These are phyloP conservation scores for Kodamaea sp. DNA, from an alignment of 1,139 yeast genomes.

Conservation along the genomic window DNA sequence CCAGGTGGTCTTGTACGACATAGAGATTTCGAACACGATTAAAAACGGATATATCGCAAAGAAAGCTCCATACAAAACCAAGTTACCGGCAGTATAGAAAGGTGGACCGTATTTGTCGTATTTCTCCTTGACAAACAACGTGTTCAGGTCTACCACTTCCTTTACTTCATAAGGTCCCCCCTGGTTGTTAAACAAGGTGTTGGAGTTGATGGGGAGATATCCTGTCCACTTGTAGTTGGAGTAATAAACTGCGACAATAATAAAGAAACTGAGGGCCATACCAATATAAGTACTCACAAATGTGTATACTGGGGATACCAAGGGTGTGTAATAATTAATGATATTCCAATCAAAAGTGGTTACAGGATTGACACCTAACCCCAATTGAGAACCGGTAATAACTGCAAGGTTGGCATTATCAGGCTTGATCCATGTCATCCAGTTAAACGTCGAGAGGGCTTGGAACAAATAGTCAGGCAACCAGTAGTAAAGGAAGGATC, in stretches of 20 bases:
- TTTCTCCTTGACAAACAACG: conserved; percentile 16
- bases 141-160: conserved; percentile 12
- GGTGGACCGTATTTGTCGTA: conserved; percentile 39
- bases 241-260: conserved; percentile 18
- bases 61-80: conserved; percentile 19
- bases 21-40: conserved; percentile 12
- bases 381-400: conserved; percentile 16
- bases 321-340: conserved; percentile 11
- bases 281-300: conserved; percentile 16
- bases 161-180: conserved; percentile 17
- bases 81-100: conserved; percentile 35
- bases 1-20: conserved; percentile 11
- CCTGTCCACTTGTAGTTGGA: conserved; percentile 19
- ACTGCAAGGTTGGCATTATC: conserved; percentile 17
- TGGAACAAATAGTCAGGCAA: conserved; percentile 20
- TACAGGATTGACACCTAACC: conserved; percentile 21
- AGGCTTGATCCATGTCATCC: conserved; percentile 24
- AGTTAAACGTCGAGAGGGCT: conserved; percentile 19
- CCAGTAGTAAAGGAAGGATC: conserved; percentile 20
- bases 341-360: conserved; percentile 22
- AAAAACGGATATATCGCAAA: conserved; percentile 20
- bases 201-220: conserved; percentile 19
- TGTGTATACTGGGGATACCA: conserved; percentile 16
- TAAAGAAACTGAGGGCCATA: conserved; percentile 12
- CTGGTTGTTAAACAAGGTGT: conserved; percentile 15